Conservation (phyloP, 2,329 filamentous ascomycete genomes). For the Aspergillus sclerotialis region DNA sequence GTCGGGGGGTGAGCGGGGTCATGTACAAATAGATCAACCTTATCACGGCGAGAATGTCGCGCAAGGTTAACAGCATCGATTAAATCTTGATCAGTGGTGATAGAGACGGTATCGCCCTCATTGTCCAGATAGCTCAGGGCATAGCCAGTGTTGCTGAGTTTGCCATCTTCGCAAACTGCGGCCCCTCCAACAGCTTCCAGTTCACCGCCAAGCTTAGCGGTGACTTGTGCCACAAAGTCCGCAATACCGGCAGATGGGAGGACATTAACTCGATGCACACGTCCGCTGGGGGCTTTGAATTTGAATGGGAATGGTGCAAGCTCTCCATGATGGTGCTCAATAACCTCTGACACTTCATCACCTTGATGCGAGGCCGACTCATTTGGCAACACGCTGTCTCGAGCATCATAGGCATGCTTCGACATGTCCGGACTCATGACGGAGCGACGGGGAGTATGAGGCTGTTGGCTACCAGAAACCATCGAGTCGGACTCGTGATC, state of each 20-base stretch:
- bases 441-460: slow-evolving; percentile 61
- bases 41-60: slow-evolving; percentile 69
- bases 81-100: slow-evolving; percentile 91
- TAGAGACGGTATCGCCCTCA: slow-evolving; percentile 92
- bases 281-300: slow-evolving; percentile 93
- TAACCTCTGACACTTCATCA: slow-evolving; percentile 64
- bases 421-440: slow-evolving; percentile 73
- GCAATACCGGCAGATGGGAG: slow-evolving; percentile 71
- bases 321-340: slow-evolving; percentile 52
- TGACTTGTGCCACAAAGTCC: slow-evolving; percentile 69
- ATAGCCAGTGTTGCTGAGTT: slow-evolving; percentile 69
- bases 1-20: slow-evolving; percentile 84
- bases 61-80: slow-evolving; percentile 83
- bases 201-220: slow-evolving; percentile 77
- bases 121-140: slow-evolving; percentile 95
- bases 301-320: slow-evolving; percentile 93
- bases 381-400: slow-evolving; percentile 81
- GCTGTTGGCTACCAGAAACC: slow-evolving; percentile 80
- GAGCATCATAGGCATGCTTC: slow-evolving; percentile 57
- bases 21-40: slow-evolving; percentile 96
- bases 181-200: slow-evolving; percentile 75
- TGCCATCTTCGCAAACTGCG: slow-evolving; percentile 71
- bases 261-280: slow-evolving; percentile 87
- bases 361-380: slow-evolving; percentile 94
- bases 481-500: slow-evolving; percentile 93